These are phyloP conservation scores for Ceratocystis albifundus DNA, from an alignment of 2,329 filamentous ascomycete genomes.

Conservation along the genomic window DNA sequence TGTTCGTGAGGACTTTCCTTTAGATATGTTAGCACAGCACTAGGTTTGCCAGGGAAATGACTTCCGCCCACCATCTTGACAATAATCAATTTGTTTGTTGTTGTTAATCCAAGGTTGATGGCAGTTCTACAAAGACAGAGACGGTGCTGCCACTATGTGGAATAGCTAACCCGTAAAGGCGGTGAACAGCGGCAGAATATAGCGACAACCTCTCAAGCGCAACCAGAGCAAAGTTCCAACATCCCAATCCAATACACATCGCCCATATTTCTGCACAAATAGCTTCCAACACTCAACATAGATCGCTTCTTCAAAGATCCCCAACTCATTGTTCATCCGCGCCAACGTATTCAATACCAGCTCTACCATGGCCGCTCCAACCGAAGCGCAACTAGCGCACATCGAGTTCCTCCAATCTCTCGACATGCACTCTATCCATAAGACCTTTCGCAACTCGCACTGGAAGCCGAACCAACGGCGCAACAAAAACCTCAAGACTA, in stretches of 20 bases:
- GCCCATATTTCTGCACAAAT: no score
- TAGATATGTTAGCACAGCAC: background rate
- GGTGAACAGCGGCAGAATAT: constrained; percentile 23
- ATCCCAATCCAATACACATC: no score
- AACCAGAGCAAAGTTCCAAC: background rate
- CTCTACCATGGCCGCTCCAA: constrained; percentile 52
- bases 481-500: constrained; percentile 98
- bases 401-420: constrained; percentile 79
- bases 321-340: no score
- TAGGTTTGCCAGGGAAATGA: background rate
- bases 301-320: no score
- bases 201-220: constrained; percentile 6
- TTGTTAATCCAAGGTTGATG: background rate
- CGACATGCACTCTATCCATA: constrained; percentile 75
- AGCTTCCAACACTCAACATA: no score
- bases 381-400: constrained; percentile 67
- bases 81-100: background rate
- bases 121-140: background rate
- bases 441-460: constrained; percentile 76
- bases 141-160: background rate
- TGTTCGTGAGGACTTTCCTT: constrained; percentile 95
- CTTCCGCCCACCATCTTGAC: constrained; percentile 2
- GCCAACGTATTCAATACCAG: no score
- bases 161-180: constrained; percentile 11
- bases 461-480: constrained; percentile 92